These are phyloP conservation scores for Lanmaoa rubissima DNA, from an alignment of 768 basidiomycete species.

Conservation along the genomic window DNA sequence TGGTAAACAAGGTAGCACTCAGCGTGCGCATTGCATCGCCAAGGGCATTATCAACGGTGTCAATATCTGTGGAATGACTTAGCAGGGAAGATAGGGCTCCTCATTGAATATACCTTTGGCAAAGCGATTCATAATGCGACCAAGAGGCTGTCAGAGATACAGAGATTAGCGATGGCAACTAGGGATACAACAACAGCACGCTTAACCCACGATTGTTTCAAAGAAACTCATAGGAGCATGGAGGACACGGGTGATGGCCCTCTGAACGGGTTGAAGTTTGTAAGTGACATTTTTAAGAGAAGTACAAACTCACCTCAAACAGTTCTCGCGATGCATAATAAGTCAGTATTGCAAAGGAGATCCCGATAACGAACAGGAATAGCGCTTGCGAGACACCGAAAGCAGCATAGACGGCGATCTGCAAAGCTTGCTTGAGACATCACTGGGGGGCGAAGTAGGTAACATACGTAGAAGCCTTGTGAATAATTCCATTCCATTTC, in stretches of 20 bases:
- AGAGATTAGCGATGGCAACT: background rate
- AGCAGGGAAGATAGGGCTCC: background rate
- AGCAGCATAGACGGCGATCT: constrained; percentile 82
- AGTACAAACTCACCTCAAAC: constrained; percentile 47
- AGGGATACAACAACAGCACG: background rate
- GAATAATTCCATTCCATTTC: constrained; percentile 52
- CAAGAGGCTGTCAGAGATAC: constrained; percentile 54
- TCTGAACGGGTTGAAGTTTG: constrained; percentile 32
- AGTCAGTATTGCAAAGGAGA: constrained; percentile 61
- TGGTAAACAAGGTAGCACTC: constrained; percentile 55
- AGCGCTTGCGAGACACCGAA: constrained; percentile 72
- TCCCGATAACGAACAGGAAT: constrained; percentile 65
- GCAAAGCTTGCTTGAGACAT: background rate
- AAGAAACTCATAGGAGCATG: constrained; percentile 89
- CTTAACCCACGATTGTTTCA: constrained; percentile 65
- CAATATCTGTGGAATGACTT: constrained; percentile 47
- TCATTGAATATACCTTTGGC: constrained; percentile 54
- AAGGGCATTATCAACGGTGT: constrained; percentile 75
- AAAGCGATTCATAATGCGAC: constrained; percentile 89
- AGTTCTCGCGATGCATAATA: constrained; percentile 74
- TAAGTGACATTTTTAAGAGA: background rate
- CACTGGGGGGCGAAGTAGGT: constrained; percentile 28
- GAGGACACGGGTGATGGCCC: constrained; percentile 67
- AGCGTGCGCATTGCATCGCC: constrained; percentile 80
- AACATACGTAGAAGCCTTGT: constrained; percentile 68